Conservation (phyloP, 2,329 filamentous ascomycete species). For the Scortechinia acanthostroma region DNA sequence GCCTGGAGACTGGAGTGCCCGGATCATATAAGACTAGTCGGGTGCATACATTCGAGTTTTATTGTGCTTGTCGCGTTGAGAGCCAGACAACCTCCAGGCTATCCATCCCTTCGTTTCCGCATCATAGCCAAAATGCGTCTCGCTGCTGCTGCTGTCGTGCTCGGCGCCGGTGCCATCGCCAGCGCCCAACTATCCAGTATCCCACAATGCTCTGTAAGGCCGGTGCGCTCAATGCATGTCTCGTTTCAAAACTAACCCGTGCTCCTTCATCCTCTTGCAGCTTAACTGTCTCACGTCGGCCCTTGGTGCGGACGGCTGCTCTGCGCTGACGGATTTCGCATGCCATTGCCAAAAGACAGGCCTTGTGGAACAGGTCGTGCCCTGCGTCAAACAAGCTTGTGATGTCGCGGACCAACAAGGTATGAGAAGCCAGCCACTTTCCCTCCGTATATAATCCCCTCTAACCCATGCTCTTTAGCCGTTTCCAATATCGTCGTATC, state of each 20-base stretch:
- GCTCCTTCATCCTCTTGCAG: no score
- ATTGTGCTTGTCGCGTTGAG: no score
- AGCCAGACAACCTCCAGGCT: no score
- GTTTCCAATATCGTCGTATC: constrained; percentile 22
- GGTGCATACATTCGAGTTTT: no score
- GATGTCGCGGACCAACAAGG: constrained; percentile 21
- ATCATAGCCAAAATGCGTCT: neutral
- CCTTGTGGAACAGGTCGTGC: constrained; percentile 28
- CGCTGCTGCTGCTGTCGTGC: constrained; percentile 12
- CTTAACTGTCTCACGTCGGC: constrained; percentile 33
- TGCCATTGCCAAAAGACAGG: constrained; percentile 36
- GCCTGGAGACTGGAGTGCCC: no score
- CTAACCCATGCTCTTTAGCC: no score
- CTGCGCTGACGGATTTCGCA: constrained; percentile 34
- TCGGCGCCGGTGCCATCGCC: constrained; percentile 32
- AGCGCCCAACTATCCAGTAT: constrained; percentile 33
- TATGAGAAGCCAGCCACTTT: no score
- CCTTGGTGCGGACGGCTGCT: constrained; percentile 31
- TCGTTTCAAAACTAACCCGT: no score
- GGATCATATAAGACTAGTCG: no score
- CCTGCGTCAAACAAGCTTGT: constrained; percentile 35
- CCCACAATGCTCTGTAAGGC: constrained; percentile 34
- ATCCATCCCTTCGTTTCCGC: no score
- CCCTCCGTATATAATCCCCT: no score
- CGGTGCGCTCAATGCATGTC: no score